Evolutionary conservation across 1,284 basidiomycete species (phyloP), one percentile per base, ranked within the genome.

Genomic region (Serendipita sp.): DNA sequence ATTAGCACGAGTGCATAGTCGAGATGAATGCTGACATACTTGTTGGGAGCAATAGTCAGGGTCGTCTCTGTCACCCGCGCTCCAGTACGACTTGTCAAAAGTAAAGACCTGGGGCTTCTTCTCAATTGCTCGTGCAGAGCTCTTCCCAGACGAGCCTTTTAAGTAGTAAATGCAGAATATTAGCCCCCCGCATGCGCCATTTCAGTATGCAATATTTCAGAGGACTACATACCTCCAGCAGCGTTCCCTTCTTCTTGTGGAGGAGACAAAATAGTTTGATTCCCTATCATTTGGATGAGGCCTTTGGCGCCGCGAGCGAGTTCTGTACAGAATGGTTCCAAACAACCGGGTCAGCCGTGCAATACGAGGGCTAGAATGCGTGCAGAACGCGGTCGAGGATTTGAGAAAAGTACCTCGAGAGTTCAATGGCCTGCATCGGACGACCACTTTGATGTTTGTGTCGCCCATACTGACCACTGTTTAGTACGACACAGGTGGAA

Each of bases 31-130:
- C 22, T 22, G 22, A 44, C n/a, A n/a, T 12, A 44, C 42, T 72
- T 93, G 85, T 72, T 97, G 93, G 4, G 88, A 91, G 68, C 92
- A 94, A 70, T 96, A 96, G 12, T 78, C 77, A 0, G 90, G 87
- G 63, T 95, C 93, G 69, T 93, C 87, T 68, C 89, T 81, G 8
- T 87, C 78, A 1, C 93, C 91, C 4, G 92, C 93, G 60, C 90
- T 92, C 93, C 93, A 94, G 72, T 96, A 96, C 64, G 87, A 90
- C 79, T 93, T 94, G 80, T 96, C 93, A 69, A 95, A 97, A 65
- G 88, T 87, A 73, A 96, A 97, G 1, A 81, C 76, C 82, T 94
- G 88, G 8, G 85, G 81, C 76, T 91, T 93, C 68, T 91, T 85
- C 74, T 94, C 93, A 3, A 87, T 85, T 17, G 89, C 87, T 69